Evolutionary conservation across 208 protist species (phyloP), one percentile per base, ranked within the genome.

Genomic region (Acanthamoeba royreba): DNA sequence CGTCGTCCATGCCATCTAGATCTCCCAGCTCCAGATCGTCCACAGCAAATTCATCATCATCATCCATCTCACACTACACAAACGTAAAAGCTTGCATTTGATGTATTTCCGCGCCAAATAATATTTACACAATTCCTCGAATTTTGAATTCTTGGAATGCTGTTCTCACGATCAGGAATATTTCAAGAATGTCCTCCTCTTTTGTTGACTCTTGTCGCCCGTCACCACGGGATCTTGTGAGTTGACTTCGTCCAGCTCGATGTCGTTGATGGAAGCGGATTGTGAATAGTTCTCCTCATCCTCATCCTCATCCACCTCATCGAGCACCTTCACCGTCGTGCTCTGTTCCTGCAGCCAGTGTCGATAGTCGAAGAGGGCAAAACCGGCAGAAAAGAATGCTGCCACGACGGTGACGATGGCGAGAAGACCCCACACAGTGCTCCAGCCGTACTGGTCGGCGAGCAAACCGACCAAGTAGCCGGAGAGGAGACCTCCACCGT

Each of bases 371-470:
- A 90, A 42, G 38, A 90, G 15, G 83, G 55, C 31, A 31, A 90
- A 90, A 52, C 38, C 83, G 22, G 83, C 83, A 4, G 83, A 69
- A 52, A 58, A 25, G 38, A 90, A 28, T 4, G 43, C 38, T 13
- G 83, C 66, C 8, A 25, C 49, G n/a, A 66, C 40, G 55, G 83
- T 47, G 47, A 69, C 83, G 2, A 90, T 28, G 55, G 52, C 55
- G 17, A 90, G 83, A 11, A 90, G 55, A 19, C 83, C 83, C 83
- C 83, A 90, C 49, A 90, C 47, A 7, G 83, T 72, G 83, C 38
- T 90, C 83, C 83, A 90, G 43, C 83, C 49, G 25, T 46, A 90
- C 5, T 11, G 11, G 33, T 90, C 83, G 17, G 49, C 43, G 4
- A 90, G 8, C 25, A 90, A 13, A 7, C 83, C 83, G 22, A 90